These are phyloP conservation scores for Diospyros kaki DNA, from an alignment of 148 eudicot genomes.

Conservation along the genomic window DNA sequence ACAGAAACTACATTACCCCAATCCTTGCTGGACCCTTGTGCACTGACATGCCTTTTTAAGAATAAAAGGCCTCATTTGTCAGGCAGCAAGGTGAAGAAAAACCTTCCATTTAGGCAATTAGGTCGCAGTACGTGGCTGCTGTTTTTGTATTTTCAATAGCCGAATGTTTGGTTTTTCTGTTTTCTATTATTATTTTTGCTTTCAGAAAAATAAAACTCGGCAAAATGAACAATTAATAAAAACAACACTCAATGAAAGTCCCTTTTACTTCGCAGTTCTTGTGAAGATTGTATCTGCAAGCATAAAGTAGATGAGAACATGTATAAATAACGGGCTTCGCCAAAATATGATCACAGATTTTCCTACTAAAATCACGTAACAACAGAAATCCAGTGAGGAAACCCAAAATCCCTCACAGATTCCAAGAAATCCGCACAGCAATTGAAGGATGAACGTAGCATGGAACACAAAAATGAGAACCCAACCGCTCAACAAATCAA, in stretches of 20 bases:
- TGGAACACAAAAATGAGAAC: not conserved
- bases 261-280: not conserved
- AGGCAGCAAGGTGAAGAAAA: not conserved
- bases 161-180: not conserved
- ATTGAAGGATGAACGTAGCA: conserved; percentile 2
- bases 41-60: too few relatives aligned
- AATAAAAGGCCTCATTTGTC: too few relatives aligned
- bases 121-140: not conserved
- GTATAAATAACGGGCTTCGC: not conserved
- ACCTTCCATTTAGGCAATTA: conserved; percentile 1
- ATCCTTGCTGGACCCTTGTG: too few relatives aligned
- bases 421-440: not conserved
- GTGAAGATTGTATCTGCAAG: not conserved
- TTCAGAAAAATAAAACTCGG: not conserved
- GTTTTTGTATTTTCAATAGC: not conserved
- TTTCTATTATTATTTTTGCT: not conserved
- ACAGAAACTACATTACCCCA: too few relatives aligned
- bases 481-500: not conserved
- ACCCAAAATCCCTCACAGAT: not conserved
- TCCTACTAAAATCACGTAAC: not conserved
- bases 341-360: not conserved
- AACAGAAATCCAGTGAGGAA: not conserved
- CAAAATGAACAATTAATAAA: not conserved
- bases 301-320: not conserved
- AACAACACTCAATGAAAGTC: not conserved